phyloP scores from a whole-genome alignment of 78 protist genomes.

The Dictyostelium capitatum region DNA sequence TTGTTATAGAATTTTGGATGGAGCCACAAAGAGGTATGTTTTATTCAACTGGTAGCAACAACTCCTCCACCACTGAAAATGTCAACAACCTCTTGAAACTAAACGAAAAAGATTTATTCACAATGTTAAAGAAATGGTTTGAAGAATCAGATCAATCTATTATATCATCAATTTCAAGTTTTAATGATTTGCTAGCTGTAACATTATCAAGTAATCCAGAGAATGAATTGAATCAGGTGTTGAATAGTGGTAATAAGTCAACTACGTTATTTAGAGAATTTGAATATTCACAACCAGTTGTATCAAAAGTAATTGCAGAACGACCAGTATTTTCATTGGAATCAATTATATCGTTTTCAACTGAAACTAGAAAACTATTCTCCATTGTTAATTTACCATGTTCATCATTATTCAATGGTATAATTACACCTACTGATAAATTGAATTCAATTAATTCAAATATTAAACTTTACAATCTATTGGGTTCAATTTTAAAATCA shows the following conservation, averaged over 20 bases:
- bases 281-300: neutral
- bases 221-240: constrained; percentile 19
- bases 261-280: constrained; percentile 17
- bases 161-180: constrained; percentile 25
- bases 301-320: neutral
- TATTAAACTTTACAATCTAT: constrained; percentile 14
- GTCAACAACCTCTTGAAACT: neutral
- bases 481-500: constrained; percentile 39
- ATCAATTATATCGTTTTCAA: constrained; percentile 28
- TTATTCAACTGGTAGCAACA: neutral
- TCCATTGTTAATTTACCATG: constrained; percentile 37
- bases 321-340: constrained; percentile 55
- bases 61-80: neutral
- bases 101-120: constrained; percentile 35
- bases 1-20: constrained; percentile 80
- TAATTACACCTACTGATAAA: neutral
- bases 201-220: constrained; percentile 45
- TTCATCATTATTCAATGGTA: neutral
- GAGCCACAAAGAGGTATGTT: constrained; percentile 74
- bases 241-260: neutral
- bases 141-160: constrained; percentile 59
- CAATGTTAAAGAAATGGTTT: constrained; percentile 41
- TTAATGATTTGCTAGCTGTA: constrained; percentile 40
- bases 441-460: constrained; percentile 32
- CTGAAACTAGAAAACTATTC: constrained; percentile 64